A percentile compares a stretch with the other conserved stretches of the same genome.
Conservation (phyloP, 2,329 filamentous ascomycete species). For the Dactylellina sp. region DNA sequence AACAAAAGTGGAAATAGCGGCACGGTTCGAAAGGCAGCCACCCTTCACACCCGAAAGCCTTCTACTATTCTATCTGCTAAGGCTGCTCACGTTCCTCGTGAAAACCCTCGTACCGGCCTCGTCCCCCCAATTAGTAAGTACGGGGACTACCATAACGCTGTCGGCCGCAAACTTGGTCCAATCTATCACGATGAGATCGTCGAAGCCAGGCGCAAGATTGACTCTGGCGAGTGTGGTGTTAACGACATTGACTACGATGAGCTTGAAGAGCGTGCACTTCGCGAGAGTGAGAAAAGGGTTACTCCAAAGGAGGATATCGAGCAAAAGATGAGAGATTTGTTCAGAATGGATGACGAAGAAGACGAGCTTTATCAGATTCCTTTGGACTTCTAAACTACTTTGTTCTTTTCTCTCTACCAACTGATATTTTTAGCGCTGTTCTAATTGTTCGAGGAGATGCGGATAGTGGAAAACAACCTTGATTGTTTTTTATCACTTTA, state of each 20-base stretch:
- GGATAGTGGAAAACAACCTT: background rate
- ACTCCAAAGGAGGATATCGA: constrained; percentile 38
- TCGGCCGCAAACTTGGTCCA: constrained; percentile 18
- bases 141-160: constrained; percentile 18
- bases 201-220: constrained; percentile 9
- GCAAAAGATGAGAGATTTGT: constrained; percentile 36
- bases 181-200: constrained; percentile 28
- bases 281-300: constrained; percentile 28
- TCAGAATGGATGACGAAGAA: constrained; percentile 45
- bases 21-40: constrained; percentile 6
- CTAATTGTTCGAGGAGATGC: background rate
- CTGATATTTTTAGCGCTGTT: constrained; percentile 6
- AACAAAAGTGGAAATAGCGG: constrained; percentile 15
- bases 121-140: constrained; percentile 32
- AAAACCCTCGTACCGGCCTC: constrained; percentile 15
- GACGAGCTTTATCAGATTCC: constrained; percentile 52
- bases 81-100: constrained; percentile 12
- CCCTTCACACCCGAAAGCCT: background rate
- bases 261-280: constrained; percentile 37
- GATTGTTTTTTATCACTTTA: background rate
- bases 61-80: background rate
- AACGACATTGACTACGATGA: constrained; percentile 37
- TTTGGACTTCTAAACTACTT: constrained; percentile 35
- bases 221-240: constrained; percentile 24
- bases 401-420: constrained; percentile 7